Percentiles rank a stretch among this genome's conserved stretches.
These are phyloP conservation scores for Kalanchoe fedtschenkoi DNA, from an alignment of 164 flowering plant genomes.

Conservation along the genomic window DNA sequence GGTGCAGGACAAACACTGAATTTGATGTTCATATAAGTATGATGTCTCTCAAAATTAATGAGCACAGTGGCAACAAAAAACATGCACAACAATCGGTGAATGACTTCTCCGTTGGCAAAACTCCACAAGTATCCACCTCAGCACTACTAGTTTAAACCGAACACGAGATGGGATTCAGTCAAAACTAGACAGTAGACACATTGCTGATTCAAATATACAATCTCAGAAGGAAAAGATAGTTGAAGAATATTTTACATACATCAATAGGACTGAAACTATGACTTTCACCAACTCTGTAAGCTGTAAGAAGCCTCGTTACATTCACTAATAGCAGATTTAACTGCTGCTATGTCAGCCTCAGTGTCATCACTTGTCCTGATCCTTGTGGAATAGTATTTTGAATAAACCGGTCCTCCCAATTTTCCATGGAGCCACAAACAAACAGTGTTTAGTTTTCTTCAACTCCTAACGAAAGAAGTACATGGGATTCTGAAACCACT, in stretches of 20 bases:
- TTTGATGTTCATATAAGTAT: too few relatives aligned
- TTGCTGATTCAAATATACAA: too few relatives aligned
- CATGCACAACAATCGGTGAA: too few relatives aligned
- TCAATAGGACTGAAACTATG: constrained; percentile 96
- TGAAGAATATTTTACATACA: constrained; percentile 91
- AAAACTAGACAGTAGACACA: too few relatives aligned
- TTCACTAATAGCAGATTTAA: constrained; percentile 91
- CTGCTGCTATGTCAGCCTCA: constrained; percentile 90
- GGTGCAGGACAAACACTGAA: too few relatives aligned
- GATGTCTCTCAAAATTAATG: too few relatives aligned
- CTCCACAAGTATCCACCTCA: too few relatives aligned
- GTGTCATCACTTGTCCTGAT: constrained; percentile 80
- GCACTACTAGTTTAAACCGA: too few relatives aligned
- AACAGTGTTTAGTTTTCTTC: constrained; percentile 22
- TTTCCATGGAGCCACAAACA: constrained; percentile 22
- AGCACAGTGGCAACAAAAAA: too few relatives aligned
- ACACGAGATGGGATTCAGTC: too few relatives aligned
- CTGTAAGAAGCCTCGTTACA: constrained; percentile 83
- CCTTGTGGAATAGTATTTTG: constrained; percentile 65
- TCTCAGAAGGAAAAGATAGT: constrained; percentile 96
- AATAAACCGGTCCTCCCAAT: constrained; percentile 61
- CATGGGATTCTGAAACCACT: constrained; percentile 77
- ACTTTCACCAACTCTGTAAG: constrained; percentile 98
- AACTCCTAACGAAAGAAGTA: constrained; percentile 26
- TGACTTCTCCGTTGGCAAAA: too few relatives aligned